Evolutionary conservation across 192 early-diverging fungal species (phyloP), one percentile per base, ranked within the genome.

Genomic region (Phlyctochytrium planicorne): DNA sequence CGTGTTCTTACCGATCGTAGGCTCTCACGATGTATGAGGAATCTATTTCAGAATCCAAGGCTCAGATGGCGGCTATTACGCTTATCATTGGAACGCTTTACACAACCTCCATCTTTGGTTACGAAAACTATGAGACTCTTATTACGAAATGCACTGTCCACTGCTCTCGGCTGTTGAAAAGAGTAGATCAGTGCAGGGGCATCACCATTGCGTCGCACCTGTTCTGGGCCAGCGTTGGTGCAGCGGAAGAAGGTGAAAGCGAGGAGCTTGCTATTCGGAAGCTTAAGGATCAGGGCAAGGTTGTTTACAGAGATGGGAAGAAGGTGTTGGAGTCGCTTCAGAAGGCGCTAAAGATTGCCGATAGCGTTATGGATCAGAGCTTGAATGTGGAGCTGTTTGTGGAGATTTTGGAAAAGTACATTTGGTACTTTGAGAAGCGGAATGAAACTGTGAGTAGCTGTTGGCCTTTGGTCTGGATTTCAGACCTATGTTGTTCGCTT

Each of bases 21-120:
- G 95, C 96, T 24, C 91, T 99, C 61, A 96, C 93, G 0, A 88
- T 95, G 55, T 99, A 97, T 73, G 98, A 99, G 75, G 95, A 99
- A 65, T 88, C 91, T 29, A 92, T 98, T 61, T 92, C 90, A 33
- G 96, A 97, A 60, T 94, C 93, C 59, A 85, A 89, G 63, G 90
- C 90, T 23, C 96, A 98, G 77, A 91, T 89, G 70, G 89, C 91
- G 65, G 94, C 93, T 17, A 89, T 99, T 59, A 90, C 87, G 3
- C 86, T 90, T 30, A 89, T 98, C 63, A 89, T 98, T 66, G 91
- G 89, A 50, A 90, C 93, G 4, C 81, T 99, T 32, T 89, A 92
- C 63, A 84, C 88, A 0, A 92, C 91, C 56, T 83, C 87, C 1
- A 89, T 91, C 31, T 93, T 99, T 69, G 87, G 87, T 2, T 80